Evolutionary conservation across 1,284 basidiomycete genomes (phyloP).

Genomic region (Moesziomyces aphidis): DNA sequence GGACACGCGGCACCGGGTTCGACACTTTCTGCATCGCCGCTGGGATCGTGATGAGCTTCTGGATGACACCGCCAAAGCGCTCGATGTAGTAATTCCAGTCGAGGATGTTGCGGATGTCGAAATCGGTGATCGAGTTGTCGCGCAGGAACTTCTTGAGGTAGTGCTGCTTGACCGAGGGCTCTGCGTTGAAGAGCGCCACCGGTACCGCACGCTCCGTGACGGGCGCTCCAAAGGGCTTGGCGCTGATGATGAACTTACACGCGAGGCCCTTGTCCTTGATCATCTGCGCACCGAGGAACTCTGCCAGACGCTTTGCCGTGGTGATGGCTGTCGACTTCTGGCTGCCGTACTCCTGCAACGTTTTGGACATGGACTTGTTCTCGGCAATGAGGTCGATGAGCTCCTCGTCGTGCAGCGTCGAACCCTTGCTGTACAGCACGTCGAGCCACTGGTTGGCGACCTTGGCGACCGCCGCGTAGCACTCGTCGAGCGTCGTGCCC

Average conservation of each 20-base stretch:
- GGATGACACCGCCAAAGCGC: conserved; percentile 95
- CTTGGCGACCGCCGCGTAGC: conserved; percentile 92
- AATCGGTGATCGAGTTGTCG: conserved; percentile 86
- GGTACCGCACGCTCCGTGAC: conserved; percentile 98
- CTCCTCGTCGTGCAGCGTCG: conserved; percentile 87
- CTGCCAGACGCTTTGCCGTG: conserved; percentile 92
- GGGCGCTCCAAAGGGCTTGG: conserved; percentile 90
- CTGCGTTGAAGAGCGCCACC: conserved; percentile 98
- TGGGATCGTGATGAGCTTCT: conserved; percentile 99
- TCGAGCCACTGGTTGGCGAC: conserved; percentile 98
- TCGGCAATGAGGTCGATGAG: conserved; percentile 98
- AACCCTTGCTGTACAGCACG: conserved; percentile 87
- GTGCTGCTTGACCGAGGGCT: conserved; percentile 86
- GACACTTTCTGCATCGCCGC: conserved; percentile 97
- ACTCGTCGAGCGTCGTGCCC: conserved; percentile 91
- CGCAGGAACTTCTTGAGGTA: conserved; percentile 97
- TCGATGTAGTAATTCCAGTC: conserved; percentile 99
- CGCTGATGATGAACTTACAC: conserved; percentile 98
- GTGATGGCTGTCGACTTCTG: conserved; percentile 99
- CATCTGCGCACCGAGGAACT: conserved; percentile 98
- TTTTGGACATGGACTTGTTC: conserved; percentile 98
- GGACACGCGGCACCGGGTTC: conserved; percentile 95
- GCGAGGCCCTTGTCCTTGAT: conserved; percentile 99
- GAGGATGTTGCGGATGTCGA: conserved; percentile 92
- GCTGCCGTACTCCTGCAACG: conserved; percentile 91